phyloP scores from a whole-genome alignment of 1,284 basidiomycete genomes.

The Puccinia horiana region DNA sequence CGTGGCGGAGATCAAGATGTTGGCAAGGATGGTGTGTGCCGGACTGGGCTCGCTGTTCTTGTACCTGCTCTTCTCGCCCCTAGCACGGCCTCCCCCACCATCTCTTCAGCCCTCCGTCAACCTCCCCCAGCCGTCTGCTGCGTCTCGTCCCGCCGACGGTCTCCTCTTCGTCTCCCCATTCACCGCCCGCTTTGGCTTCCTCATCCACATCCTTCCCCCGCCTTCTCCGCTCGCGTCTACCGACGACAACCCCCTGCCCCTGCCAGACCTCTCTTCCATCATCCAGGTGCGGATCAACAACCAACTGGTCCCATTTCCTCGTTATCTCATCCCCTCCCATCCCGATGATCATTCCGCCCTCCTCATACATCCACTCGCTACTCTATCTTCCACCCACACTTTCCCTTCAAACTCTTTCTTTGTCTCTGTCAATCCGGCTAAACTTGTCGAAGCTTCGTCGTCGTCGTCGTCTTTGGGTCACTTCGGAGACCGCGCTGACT shows the following conservation, averaged over 20 bases:
- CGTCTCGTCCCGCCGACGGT: background rate
- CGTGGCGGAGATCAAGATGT: background rate
- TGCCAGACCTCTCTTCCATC: background rate
- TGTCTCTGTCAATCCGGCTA: no score
- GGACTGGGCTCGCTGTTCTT: background rate
- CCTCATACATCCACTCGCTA: no score
- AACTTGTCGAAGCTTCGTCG: no score
- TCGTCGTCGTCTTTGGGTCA: no score
- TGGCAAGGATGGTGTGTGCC: background rate
- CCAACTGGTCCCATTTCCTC: background rate
- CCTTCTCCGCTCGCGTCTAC: background rate
- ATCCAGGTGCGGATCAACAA: background rate
- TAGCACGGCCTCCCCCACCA: background rate
- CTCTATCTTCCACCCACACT: no score
- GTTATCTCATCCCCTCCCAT: no score
- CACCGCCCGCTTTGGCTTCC: background rate
- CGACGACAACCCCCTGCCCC: background rate
- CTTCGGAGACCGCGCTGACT: no score
- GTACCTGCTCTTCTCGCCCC: constrained; percentile 14
- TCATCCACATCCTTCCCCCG: background rate
- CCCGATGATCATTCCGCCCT: no score
- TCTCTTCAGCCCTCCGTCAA: background rate
- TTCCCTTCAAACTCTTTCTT: no score
- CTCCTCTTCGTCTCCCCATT: background rate
- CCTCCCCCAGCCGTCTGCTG: background rate